phyloP scores from a whole-genome alignment of 1,284 basidiomycete genomes.

The Malassezia cuniculi region DNA sequence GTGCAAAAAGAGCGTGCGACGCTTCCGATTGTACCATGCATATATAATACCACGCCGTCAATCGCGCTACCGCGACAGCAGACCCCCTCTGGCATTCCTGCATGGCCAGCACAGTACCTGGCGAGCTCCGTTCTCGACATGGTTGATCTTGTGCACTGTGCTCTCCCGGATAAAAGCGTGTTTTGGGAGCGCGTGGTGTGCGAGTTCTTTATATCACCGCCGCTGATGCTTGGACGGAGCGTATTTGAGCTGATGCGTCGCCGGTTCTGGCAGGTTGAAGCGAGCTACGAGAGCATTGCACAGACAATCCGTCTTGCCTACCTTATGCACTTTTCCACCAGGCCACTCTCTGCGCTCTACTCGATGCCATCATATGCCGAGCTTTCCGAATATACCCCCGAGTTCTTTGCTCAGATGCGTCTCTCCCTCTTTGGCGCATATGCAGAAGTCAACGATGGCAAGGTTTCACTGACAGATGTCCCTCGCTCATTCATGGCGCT shows the following conservation, averaged over 20 bases:
- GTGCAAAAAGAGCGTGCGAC: too few species aligned
- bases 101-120: too few species aligned
- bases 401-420: constrained; percentile 7
- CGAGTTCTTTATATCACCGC: constrained; percentile 17
- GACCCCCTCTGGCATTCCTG: too few species aligned
- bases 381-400: constrained; percentile 12
- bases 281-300: constrained; percentile 21
- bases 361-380: constrained; percentile 2
- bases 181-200: constrained; percentile 25
- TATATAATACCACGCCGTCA: too few species aligned
- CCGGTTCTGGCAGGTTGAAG: constrained; percentile 26
- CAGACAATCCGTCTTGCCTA: constrained; percentile 22
- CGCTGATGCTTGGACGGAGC: constrained; percentile 20
- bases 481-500: too few species aligned
- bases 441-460: too few species aligned
- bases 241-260: constrained; percentile 25
- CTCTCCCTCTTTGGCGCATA: constrained; percentile 2
- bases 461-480: too few species aligned
- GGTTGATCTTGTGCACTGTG: constrained; percentile 22
- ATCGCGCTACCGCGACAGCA: too few species aligned
- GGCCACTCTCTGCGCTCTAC: constrained; percentile 24
- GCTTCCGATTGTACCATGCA: too few species aligned
- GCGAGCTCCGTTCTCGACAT: too few species aligned
- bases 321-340: constrained; percentile 23
- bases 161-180: constrained; percentile 20